These are phyloP conservation scores for Amoebophrya sp. DNA, from an alignment of 169 alveolate species.

Conservation along the genomic window DNA sequence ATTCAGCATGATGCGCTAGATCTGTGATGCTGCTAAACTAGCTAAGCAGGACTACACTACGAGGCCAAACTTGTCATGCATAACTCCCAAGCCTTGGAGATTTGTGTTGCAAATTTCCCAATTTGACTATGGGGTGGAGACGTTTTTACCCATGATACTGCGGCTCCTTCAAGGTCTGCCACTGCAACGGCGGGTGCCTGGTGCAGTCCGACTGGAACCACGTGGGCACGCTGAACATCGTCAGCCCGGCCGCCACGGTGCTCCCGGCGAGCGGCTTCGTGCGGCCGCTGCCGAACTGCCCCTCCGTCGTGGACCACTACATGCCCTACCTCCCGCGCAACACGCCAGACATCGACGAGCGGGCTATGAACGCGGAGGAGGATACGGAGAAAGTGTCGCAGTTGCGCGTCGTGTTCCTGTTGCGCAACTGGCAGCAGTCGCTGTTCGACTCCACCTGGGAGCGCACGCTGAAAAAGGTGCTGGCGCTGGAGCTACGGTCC, in stretches of 20 bases:
- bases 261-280: background rate
- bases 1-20: no score
- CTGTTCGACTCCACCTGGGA: background rate
- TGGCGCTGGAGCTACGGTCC: background rate
- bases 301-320: background rate
- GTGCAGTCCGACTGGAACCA: background rate
- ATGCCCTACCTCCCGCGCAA: background rate
- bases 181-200: conserved; percentile 19
- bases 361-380: background rate
- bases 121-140: no score
- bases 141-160: no score
- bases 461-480: background rate
- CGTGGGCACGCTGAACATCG: background rate
- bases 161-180: conserved; percentile 8
- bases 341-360: background rate
- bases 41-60: no score
- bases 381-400: background rate
- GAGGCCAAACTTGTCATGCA: no score
- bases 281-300: background rate
- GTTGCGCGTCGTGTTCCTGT: background rate
- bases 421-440: background rate
- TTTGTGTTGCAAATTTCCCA: no score
- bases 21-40: no score
- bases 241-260: background rate
- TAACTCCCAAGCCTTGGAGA: no score